phyloP scores from a whole-genome alignment of 805 yeast species.

The Wickerhamiella slavikovae region DNA sequence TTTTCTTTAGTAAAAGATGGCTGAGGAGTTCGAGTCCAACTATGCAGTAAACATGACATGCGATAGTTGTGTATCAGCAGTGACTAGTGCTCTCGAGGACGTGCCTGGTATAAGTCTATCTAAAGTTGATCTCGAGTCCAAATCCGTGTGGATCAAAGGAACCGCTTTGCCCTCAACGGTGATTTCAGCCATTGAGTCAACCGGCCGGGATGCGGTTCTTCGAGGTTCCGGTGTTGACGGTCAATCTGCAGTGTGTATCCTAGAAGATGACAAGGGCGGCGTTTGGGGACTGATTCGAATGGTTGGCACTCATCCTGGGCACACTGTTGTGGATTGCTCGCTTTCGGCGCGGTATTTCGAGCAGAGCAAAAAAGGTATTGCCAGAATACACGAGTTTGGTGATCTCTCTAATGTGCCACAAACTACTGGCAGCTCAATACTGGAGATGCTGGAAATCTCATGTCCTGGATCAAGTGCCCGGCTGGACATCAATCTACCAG shows the following conservation, averaged over 20 bases:
- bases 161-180: slow-evolving; percentile 56
- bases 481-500: slow-evolving; percentile 2
- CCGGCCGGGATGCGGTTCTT: slow-evolving; percentile 78
- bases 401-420: slow-evolving; percentile 36
- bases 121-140: slow-evolving; percentile 35
- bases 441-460: slow-evolving; percentile 16
- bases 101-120: slow-evolving; percentile 26
- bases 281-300: slow-evolving; percentile 79
- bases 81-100: slow-evolving; percentile 29
- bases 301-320: slow-evolving; percentile 36
- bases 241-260: slow-evolving; percentile 76
- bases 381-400: slow-evolving; percentile 38
- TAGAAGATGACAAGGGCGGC: slow-evolving; percentile 46
- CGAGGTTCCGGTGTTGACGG: slow-evolving; percentile 79
- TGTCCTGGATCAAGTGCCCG: not conserved
- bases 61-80: slow-evolving; percentile 42
- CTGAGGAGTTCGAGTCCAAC: slow-evolving; percentile 6
- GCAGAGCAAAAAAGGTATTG: not conserved
- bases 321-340: slow-evolving; percentile 56
- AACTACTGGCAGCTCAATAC: slow-evolving; percentile 17
- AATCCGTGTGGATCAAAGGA: slow-evolving; percentile 51
- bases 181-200: slow-evolving; percentile 42
- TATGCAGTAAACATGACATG: slow-evolving; percentile 80
- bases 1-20: no score
- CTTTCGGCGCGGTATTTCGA: slow-evolving; percentile 23